Percentiles rank a stretch among this genome's conserved stretches.
Evolutionary conservation across 2,329 filamentous ascomycete species (phyloP).

Genomic region (Fusarium ramigenum): DNA sequence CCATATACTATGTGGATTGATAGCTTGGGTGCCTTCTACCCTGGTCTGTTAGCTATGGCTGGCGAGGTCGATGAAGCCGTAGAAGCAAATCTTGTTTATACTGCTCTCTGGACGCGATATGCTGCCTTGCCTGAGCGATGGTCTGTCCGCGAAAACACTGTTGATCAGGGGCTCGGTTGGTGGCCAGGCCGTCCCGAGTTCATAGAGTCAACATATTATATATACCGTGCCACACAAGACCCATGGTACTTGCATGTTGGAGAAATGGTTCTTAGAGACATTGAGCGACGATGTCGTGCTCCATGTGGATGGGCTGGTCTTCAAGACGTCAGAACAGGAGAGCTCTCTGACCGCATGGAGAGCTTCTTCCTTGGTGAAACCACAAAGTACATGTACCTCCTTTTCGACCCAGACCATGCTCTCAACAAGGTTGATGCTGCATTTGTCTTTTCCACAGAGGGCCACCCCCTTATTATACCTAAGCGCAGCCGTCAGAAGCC

Average conservation of each 20-base stretch:
- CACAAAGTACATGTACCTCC: slow-evolving; percentile 91
- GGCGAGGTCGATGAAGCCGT: slow-evolving; percentile 92
- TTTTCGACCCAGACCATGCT: slow-evolving; percentile 87
- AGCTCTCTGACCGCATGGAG: slow-evolving; percentile 95
- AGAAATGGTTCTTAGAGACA: slow-evolving; percentile 92
- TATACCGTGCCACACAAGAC: slow-evolving; percentile 93
- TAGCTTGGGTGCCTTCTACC: slow-evolving; percentile 94
- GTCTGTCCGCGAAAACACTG: slow-evolving; percentile 84
- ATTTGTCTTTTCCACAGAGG: slow-evolving; percentile 95
- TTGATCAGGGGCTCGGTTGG: slow-evolving; percentile 90
- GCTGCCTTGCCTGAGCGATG: slow-evolving; percentile 94
- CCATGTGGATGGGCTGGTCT: slow-evolving; percentile 93
- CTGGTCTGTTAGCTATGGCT: slow-evolving; percentile 84
- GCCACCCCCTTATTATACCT: slow-evolving; percentile 90
- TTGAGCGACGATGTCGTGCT: slow-evolving; percentile 88
- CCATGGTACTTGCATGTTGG: slow-evolving; percentile 97
- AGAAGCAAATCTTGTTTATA: slow-evolving; percentile 88
- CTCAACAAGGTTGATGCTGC: slow-evolving; percentile 87
- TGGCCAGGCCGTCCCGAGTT: slow-evolving; percentile 97
- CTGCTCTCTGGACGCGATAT: slow-evolving; percentile 93
- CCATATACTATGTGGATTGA: slow-evolving; percentile 94
- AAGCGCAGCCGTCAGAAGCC: slow-evolving; percentile 39
- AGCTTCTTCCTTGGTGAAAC: slow-evolving; percentile 98
- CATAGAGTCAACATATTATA: slow-evolving; percentile 94
- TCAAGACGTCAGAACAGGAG: slow-evolving; percentile 81